Evolutionary conservation across 106 monocot species (phyloP).

Genomic region (Dendrobium catenatum): DNA sequence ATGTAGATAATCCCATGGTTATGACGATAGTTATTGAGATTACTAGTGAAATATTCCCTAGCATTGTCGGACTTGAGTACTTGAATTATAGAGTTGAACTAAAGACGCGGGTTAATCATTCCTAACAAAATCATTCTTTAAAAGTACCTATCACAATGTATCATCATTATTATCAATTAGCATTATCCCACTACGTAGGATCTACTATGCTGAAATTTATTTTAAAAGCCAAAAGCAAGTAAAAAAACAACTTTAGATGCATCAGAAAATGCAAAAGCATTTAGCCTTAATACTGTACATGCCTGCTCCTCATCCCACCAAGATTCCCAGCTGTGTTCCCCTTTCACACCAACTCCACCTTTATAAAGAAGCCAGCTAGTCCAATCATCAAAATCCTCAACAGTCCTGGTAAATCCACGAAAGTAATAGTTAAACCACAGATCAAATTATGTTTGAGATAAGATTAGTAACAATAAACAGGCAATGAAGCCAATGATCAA

Average conservation of each 20-base stretch:
- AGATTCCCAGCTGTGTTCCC: slow-evolving; percentile 89
- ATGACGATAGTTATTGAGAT: too few relatives aligned
- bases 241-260: not conserved
- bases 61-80: too few relatives aligned
- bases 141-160: not conserved
- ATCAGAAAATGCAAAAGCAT: not conserved
- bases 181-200: not conserved
- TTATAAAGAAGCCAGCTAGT: slow-evolving; percentile 81
- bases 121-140: not conserved
- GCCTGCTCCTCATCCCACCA: slow-evolving; percentile 99
- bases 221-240: not conserved
- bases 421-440: slow-evolving; percentile 2
- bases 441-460: not conserved
- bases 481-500: not conserved
- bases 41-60: too few relatives aligned
- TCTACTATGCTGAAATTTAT: not conserved
- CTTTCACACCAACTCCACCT: slow-evolving; percentile 92
- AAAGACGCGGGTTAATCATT: too few relatives aligned
- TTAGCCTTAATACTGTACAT: not conserved
- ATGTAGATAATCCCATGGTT: too few relatives aligned
- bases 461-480: not conserved
- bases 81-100: too few relatives aligned
- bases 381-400: slow-evolving; percentile 98
- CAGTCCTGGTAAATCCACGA: slow-evolving; percentile 45
- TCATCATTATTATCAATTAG: not conserved